phyloP scores from a whole-genome alignment of 768 basidiomycete species.

The Lentinula detonsa region DNA sequence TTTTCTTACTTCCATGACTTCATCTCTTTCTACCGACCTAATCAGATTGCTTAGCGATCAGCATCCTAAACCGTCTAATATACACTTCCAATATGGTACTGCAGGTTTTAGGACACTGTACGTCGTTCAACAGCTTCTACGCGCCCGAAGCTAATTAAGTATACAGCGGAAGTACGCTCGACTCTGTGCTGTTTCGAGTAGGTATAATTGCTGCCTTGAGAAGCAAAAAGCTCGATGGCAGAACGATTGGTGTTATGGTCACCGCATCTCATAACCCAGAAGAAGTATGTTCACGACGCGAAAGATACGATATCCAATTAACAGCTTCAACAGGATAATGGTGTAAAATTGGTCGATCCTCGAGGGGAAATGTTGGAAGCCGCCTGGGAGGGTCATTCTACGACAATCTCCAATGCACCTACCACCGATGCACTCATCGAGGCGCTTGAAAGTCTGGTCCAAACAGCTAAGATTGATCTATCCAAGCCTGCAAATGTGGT shows the following conservation, averaged over 20 bases:
- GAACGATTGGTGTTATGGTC: constrained; percentile 95
- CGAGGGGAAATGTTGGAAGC: constrained; percentile 95
- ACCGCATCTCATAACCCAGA: constrained; percentile 99
- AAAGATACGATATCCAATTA: not conserved
- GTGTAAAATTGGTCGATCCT: constrained; percentile 97
- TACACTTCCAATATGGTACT: constrained; percentile 85
- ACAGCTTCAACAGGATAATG: constrained; percentile 71
- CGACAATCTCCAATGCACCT: constrained; percentile 76
- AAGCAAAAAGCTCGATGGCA: constrained; percentile 88
- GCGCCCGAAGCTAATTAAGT: constrained; percentile 7
- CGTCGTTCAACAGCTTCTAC: constrained; percentile 23
- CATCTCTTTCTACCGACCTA: constrained; percentile 29
- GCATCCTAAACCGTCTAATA: constrained; percentile 66
- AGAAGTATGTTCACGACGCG: constrained; percentile 43
- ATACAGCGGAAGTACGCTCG: constrained; percentile 60
- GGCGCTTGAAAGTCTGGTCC: constrained; percentile 57
- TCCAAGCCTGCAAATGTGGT: constrained; percentile 76
- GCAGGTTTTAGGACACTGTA: constrained; percentile 92
- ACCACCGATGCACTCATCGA: constrained; percentile 69
- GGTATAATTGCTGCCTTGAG: constrained; percentile 86
- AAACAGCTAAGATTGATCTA: constrained; percentile 66
- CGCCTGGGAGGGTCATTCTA: constrained; percentile 88
- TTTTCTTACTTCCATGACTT: constrained; percentile 20
- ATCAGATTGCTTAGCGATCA: constrained; percentile 46
- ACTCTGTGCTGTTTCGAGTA: constrained; percentile 91